Evolutionary conservation across 139 green algal genomes (phyloP), one percentile per base, ranked within the genome.

Genomic region (Microglena sp.): DNA sequence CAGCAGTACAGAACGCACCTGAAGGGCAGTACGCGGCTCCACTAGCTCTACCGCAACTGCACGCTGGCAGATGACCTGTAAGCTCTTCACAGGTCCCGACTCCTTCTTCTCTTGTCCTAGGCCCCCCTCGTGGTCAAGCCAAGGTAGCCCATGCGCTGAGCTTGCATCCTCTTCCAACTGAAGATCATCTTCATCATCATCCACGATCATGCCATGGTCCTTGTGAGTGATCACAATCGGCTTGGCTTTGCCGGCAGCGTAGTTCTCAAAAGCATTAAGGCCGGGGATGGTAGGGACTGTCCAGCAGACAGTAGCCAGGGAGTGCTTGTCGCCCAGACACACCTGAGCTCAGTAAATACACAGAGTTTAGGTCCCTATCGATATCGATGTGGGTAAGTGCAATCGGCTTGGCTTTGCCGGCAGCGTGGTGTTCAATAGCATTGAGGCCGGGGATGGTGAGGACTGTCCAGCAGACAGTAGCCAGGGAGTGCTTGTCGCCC

Each of bases 311-410:
- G 96, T 45, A 29, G 83, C 89, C 24, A 97, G 67, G 0, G 82
- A 88, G 77, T 97, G 92, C 70, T 92, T 94, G 65, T 97, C 92
- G 6, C 90, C 92, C 46, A 97, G 87, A 5, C 82, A 75, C 2
- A 90, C 79, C 21, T 45, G 30, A 1, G n/a, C n/a, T n/a, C n/a
- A n/a, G n/a, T n/a, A n/a, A n/a, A n/a, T n/a, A n/a, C n/a, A n/a
- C n/a, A n/a, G n/a, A n/a, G n/a, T n/a, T n/a, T n/a, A n/a, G n/a
- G n/a, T n/a, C 35, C 50, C 40, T 50, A 50, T 15, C 40, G 40
- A 11, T 50, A 50, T n/a, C n/a, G n/a, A n/a, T n/a, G n/a, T n/a
- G n/a, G n/a, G n/a, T n/a, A n/a, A n/a, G n/a, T n/a, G n/a, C n/a
- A n/a, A n/a, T n/a, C n/a, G n/a, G 5, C 22, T 54, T 54, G 64